Conservation (phyloP, 345 rosid genomes). For the Bruguiera gymnorhiza region DNA sequence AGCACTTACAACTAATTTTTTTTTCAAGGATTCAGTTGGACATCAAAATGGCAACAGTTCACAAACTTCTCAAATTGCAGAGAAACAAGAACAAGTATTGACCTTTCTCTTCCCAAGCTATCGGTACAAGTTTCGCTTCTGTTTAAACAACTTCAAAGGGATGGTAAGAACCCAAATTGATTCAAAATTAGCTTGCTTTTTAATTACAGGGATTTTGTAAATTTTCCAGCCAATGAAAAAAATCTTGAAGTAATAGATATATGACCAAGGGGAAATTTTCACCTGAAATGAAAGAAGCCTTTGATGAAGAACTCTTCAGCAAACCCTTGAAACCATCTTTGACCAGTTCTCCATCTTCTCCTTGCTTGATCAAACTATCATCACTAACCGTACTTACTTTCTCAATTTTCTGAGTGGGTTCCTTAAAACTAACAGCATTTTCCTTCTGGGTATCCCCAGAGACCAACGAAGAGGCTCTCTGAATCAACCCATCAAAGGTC, state of each 20-base stretch:
- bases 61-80: constrained; percentile 2
- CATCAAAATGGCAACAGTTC: background rate
- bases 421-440: constrained; percentile 15
- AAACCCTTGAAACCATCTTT: constrained; percentile 25
- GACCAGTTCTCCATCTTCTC: constrained; percentile 25
- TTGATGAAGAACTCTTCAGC: constrained; percentile 43
- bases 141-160: no score
- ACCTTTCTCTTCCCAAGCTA: no score
- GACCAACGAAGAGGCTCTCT: constrained; percentile 44
- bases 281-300: constrained; percentile 37
- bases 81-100: background rate
- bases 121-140: no score
- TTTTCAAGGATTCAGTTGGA: background rate
- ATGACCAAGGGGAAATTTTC: background rate
- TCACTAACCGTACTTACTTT: constrained; percentile 19
- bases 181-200: no score
- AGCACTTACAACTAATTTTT: no score
- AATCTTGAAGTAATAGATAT: background rate
- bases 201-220: background rate
- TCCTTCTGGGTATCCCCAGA: constrained; percentile 39
- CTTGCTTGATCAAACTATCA: constrained; percentile 26
- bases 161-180: no score
- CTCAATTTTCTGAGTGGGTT: constrained; percentile 26
- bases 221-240: background rate
- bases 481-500: constrained; percentile 50